Evolutionary conservation across 140 eudicot genomes (phyloP), one percentile per base, ranked within the genome.

Genomic region (Stevia rebaudiana): DNA sequence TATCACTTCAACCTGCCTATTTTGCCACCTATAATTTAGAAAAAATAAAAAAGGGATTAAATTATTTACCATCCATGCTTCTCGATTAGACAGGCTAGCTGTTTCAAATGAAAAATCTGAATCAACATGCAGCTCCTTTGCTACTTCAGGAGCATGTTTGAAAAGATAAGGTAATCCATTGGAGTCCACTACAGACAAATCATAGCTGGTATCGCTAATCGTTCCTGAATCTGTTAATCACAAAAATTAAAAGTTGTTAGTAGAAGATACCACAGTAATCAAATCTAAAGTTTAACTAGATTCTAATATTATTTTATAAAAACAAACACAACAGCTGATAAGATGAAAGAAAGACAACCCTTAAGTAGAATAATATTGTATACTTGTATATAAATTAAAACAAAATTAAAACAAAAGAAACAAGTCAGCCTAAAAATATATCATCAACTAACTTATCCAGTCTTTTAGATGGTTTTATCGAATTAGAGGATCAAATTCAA

Each of bases 61-160:
- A 44, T 41, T n/a, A 65, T 70, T 48, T 78, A 92, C 99, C 91
- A 85, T 81, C 95, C 95, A 92, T 39, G 66, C 72, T 60, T 88
- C 90, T 55, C 76, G 71, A 25, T 25, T 33, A 61, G 96, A 85
- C 64, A 51, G 76, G 65, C 65, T 82, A 37, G 82, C 73, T 0
- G 81, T 63, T 40, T 76, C 74, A 46, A 77, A 85, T 36, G 90
- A 88, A 65, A 81, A 69, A 8, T 77, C 82, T 47, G 85, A 65
- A 75, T 69, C 81, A 16, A 84, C 61, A 11, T 81, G 62, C 74
- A 92, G 74, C 71, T 81, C 83, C 43, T 76, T 84, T 33, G 85
- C 87, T 46, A 79, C 83, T 66, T 83, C 79, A 47, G 94, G 97
- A 37, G 97, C 90, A 70, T 92, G 86, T 51, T 92, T 85, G 83